A percentile compares a stretch with the other conserved stretches of the same genome.
These are phyloP conservation scores for Alternaria sp. DNA, from an alignment of 2,329 filamentous ascomycete species.

Conservation along the genomic window DNA sequence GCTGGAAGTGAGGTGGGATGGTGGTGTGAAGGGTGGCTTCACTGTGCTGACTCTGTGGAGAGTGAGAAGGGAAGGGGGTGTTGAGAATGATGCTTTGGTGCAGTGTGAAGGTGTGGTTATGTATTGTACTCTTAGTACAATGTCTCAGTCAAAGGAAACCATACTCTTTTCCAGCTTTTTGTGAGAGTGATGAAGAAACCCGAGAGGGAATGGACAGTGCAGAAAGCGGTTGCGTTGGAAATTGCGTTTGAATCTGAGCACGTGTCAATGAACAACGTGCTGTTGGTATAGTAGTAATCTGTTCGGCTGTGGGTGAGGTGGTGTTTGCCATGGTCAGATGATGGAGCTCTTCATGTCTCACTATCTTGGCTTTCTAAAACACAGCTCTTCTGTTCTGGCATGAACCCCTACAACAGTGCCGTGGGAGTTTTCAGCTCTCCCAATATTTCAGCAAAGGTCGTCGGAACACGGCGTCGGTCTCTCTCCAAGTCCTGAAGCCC, in stretches of 20 bases:
- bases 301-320: background rate
- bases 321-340: background rate
- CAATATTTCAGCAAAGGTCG: conserved; percentile 13
- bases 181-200: background rate
- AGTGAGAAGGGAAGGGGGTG: background rate
- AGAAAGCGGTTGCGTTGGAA: conserved; percentile 1
- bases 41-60: background rate
- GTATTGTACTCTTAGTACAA: background rate
- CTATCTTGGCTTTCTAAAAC: background rate
- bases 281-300: background rate
- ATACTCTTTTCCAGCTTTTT: background rate
- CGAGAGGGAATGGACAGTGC: background rate
- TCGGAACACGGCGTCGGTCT: background rate
- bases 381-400: background rate
- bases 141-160: background rate
- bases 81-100: background rate
- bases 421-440: background rate
- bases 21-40: background rate
- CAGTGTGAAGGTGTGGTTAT: background rate
- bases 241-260: background rate
- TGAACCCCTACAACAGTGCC: background rate
- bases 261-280: background rate
- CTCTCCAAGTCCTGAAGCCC: background rate
- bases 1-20: background rate
- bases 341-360: background rate